Evolutionary conservation across 2,329 filamentous ascomycete genomes (phyloP).

Genomic region (Colletotrichum sp.): DNA sequence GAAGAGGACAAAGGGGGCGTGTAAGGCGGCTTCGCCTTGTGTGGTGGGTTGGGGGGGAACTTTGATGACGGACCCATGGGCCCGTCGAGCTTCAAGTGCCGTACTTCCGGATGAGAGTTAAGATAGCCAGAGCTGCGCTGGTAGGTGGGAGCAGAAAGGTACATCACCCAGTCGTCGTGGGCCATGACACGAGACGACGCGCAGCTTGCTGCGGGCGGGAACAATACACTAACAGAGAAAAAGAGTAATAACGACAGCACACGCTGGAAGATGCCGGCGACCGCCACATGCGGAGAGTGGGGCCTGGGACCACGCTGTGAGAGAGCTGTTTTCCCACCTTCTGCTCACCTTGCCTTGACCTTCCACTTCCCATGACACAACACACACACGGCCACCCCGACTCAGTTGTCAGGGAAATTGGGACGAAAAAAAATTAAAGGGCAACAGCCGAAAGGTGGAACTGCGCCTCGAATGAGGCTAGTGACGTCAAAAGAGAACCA

Average conservation of each 20-base stretch:
- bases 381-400: constrained; percentile 9
- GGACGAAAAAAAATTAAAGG: background rate
- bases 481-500: constrained; percentile 3
- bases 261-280: constrained; percentile 3
- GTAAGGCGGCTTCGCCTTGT: background rate
- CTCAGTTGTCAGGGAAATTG: background rate
- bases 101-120: constrained; percentile 7
- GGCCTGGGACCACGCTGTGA: background rate
- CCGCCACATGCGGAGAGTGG: constrained; percentile 15
- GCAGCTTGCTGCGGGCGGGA: background rate
- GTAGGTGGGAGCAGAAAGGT: background rate
- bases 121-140: background rate
- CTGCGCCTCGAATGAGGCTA: background rate
- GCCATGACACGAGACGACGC: background rate
- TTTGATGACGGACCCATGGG: background rate
- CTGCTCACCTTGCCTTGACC: background rate
- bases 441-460: background rate
- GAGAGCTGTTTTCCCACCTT: background rate
- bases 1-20: background rate
- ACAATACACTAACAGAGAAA: background rate
- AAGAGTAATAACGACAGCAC: background rate
- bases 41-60: background rate
- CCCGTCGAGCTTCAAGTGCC: constrained; percentile 9
- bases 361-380: background rate
- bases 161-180: background rate